These are phyloP conservation scores for Martiniozyma abietophila DNA, from an alignment of 805 yeast species.

Conservation along the genomic window DNA sequence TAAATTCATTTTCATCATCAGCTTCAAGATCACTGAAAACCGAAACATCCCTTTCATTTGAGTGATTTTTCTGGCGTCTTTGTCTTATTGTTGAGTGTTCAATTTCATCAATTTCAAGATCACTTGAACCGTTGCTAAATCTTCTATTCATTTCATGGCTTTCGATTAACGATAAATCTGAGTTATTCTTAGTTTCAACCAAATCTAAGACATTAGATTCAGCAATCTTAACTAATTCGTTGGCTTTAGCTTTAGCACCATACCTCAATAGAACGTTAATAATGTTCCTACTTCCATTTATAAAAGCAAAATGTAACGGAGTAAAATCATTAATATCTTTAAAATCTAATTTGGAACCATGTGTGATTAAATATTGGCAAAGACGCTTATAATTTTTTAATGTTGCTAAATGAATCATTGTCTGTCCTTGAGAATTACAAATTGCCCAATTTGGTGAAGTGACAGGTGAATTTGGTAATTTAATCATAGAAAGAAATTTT, in stretches of 20 bases:
- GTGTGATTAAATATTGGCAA: conserved; percentile 52
- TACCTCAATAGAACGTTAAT: conserved; percentile 54
- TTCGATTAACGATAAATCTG: too few species aligned
- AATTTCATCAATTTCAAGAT: conserved; percentile 6
- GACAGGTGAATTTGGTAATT: conserved; percentile 54
- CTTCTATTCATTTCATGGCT: too few species aligned
- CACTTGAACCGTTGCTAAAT: conserved; percentile 5
- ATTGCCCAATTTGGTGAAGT: conserved; percentile 67
- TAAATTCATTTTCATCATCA: conserved; percentile 5
- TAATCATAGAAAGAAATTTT: conserved; percentile 47
- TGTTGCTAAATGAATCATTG: conserved; percentile 79
- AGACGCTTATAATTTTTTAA: conserved; percentile 61
- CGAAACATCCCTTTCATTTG: background rate
- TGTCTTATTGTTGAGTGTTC: conserved; percentile 1
- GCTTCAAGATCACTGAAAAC: conserved; percentile 8
- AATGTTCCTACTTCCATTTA: conserved; percentile 62
- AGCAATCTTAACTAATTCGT: conserved; percentile 34
- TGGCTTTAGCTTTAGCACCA: conserved; percentile 35
- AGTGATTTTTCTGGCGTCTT: background rate
- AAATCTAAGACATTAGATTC: conserved; percentile 31
- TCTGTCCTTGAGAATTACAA: conserved; percentile 77
- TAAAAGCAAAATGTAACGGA: conserved; percentile 79
- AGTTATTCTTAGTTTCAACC: conserved; percentile 15
- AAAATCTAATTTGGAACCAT: conserved; percentile 56
- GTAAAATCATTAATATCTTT: conserved; percentile 77